Evolutionary conservation across 768 basidiomycete species (phyloP).

Genomic region (Termitomyces sp.): DNA sequence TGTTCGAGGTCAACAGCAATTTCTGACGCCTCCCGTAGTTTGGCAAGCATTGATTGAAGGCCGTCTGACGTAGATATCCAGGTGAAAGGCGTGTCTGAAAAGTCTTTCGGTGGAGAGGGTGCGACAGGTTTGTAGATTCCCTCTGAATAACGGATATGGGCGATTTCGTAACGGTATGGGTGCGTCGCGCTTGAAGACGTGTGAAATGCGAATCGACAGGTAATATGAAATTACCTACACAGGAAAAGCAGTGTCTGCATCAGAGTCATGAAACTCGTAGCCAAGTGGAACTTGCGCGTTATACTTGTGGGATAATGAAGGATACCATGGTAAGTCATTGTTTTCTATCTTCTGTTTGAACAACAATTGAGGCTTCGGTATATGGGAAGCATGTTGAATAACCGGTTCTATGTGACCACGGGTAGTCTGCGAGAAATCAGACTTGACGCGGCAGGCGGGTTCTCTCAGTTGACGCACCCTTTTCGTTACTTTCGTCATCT

Average conservation of each 20-base stretch:
- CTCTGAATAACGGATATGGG: constrained; percentile 66
- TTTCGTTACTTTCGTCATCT: constrained; percentile 29
- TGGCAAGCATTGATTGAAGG: constrained; percentile 63
- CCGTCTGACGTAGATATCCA: constrained; percentile 63
- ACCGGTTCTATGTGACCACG: constrained; percentile 54
- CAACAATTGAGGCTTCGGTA: constrained; percentile 78
- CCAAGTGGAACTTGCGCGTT: constrained; percentile 85
- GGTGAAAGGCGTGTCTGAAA: constrained; percentile 66
- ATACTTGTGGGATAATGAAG: constrained; percentile 72
- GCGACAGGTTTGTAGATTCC: constrained; percentile 57
- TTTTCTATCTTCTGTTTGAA: constrained; percentile 69
- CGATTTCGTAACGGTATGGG: constrained; percentile 87
- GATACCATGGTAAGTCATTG: constrained; percentile 61
- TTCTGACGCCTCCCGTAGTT: constrained; percentile 65
- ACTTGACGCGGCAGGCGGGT: constrained; percentile 3
- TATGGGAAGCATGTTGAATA: constrained; percentile 70
- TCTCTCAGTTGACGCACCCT: constrained; percentile 27
- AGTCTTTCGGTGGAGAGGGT: constrained; percentile 53
- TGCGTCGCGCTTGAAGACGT: constrained; percentile 41
- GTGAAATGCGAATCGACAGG: constrained; percentile 1
- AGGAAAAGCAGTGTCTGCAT: constrained; percentile 21
- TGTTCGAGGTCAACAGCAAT: constrained; percentile 96
- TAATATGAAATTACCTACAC: constrained; percentile 27
- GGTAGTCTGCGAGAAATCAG: constrained; percentile 21
- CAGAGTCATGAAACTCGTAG: constrained; percentile 42